Evolutionary conservation across 768 basidiomycete species (phyloP).

Genomic region (Dendrothele bispora): DNA sequence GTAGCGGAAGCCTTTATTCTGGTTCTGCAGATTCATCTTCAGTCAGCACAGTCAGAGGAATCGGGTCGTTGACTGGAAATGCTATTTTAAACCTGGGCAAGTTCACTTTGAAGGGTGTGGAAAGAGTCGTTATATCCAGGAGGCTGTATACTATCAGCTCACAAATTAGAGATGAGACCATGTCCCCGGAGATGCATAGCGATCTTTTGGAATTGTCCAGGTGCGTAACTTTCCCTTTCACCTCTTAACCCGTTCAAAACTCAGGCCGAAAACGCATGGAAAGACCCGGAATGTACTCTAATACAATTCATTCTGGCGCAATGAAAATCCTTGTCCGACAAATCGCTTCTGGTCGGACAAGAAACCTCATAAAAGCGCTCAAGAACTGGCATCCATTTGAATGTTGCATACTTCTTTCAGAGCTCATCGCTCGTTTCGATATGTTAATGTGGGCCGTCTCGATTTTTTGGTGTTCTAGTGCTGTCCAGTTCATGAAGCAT

Average conservation of each 20-base stretch:
- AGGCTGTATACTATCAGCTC: not conserved
- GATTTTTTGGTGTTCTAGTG: not conserved
- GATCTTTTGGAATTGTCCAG: constrained; percentile 6
- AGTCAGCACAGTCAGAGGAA: constrained; percentile 1
- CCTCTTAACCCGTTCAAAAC: too few relatives aligned
- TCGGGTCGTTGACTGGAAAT: constrained; percentile 2
- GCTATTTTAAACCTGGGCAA: constrained; percentile 4
- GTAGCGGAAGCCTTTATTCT: too few relatives aligned
- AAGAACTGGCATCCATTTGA: not conserved
- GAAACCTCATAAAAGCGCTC: not conserved
- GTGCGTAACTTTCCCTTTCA: too few relatives aligned
- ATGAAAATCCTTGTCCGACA: not conserved
- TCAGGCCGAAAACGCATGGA: not conserved
- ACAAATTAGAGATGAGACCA: not conserved
- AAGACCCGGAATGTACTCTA: not conserved
- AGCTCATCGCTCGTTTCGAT: constrained; percentile 2
- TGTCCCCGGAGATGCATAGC: not conserved
- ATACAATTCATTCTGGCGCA: not conserved
- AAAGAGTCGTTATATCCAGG: constrained; percentile 3
- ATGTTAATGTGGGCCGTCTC: not conserved
- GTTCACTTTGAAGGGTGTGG: constrained; percentile 1
- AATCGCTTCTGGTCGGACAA: constrained; percentile 1
- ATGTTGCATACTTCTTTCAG: not conserved
- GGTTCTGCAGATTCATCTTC: not conserved
- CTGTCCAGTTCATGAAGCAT: not conserved